Percentiles rank a stretch among this genome's conserved stretches.
These are phyloP conservation scores for Solanum ahanhuiri DNA, from an alignment of 257 asterid species.

Conservation along the genomic window DNA sequence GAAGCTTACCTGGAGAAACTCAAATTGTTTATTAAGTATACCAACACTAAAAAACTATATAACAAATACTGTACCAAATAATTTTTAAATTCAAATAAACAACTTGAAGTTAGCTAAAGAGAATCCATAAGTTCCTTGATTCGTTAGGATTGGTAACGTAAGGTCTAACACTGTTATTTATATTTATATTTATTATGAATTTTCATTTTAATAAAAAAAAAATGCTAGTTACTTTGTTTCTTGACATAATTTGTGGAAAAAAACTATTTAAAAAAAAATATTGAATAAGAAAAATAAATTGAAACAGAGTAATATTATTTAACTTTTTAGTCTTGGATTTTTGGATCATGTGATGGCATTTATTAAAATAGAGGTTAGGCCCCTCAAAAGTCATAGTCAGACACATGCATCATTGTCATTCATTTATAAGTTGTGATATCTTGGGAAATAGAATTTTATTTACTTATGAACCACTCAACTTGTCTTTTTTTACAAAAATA, in stretches of 20 bases:
- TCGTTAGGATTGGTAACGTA: neutral
- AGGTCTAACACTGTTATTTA: neutral
- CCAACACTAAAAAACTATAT: neutral
- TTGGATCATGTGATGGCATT: slow-evolving; percentile 41
- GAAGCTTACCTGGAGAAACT: neutral
- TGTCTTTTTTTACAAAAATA: neutral
- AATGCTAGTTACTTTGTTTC: no score
- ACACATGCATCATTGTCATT: slow-evolving; percentile 31
- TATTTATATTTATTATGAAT: no score
- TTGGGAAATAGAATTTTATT: slow-evolving; percentile 9
- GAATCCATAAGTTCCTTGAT: neutral
- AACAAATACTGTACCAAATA: slow-evolving; percentile 7
- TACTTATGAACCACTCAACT: neutral
- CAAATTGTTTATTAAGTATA: neutral
- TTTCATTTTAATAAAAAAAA: no score
- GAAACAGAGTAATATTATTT: neutral
- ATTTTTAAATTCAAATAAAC: slow-evolving; percentile 3
- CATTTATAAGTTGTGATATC: slow-evolving; percentile 9
- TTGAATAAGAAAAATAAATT: neutral
- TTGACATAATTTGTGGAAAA: no score
- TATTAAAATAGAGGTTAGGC: slow-evolving; percentile 6
- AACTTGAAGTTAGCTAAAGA: neutral
- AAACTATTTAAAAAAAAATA: no score
- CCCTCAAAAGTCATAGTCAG: slow-evolving; percentile 35
- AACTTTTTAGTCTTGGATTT: neutral